These are phyloP conservation scores for Rhynchospora breviuscula DNA, from an alignment of 176 grass and related monocot genomes.

Conservation along the genomic window DNA sequence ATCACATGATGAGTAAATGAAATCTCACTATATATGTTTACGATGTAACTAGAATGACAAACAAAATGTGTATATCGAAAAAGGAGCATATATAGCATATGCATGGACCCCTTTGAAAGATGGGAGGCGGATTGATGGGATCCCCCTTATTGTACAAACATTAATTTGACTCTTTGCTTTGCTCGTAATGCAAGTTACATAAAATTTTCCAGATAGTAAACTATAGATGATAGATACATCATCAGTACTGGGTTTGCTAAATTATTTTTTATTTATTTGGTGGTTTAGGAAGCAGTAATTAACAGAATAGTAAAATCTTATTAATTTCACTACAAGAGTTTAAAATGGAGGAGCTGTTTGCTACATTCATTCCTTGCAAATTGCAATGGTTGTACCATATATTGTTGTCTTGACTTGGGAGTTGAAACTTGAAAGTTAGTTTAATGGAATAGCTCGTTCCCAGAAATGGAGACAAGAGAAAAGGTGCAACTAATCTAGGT, in stretches of 20 bases:
- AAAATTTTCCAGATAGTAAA: background rate
- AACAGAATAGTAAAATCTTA: background rate
- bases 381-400: background rate
- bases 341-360: background rate
- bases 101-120: conserved; percentile 12
- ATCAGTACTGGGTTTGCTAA: background rate
- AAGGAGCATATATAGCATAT: background rate
- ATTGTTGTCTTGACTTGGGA: background rate
- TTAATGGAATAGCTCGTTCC: conserved; percentile 11
- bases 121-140: background rate
- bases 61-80: background rate
- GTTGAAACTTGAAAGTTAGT: background rate
- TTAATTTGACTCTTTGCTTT: background rate
- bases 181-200: conserved; percentile 1
- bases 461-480: conserved; percentile 6
- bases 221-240: conserved; percentile 4
- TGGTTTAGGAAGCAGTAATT: background rate
- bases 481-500: conserved; percentile 2
- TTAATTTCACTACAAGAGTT: background rate
- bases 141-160: conserved; percentile 21
- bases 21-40: background rate
- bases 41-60: background rate
- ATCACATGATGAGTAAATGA: background rate
- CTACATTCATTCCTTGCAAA: background rate
- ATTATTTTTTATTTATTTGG: background rate